phyloP scores from a whole-genome alignment of 129 eudicot genomes.

The Chrysanthemum makinoi region DNA sequence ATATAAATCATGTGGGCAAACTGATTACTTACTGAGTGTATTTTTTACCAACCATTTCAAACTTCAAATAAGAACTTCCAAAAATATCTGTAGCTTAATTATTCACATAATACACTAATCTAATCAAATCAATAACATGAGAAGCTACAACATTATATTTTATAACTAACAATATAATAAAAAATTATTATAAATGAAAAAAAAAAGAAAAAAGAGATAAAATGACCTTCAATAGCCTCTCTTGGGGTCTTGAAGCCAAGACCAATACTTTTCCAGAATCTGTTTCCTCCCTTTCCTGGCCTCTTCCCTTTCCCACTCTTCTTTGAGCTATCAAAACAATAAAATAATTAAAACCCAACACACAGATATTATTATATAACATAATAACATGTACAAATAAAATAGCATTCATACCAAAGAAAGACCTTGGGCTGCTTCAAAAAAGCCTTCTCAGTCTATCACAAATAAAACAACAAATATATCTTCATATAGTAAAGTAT shows the following conservation, averaged over 20 bases:
- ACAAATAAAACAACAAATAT: too few species aligned
- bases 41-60: too few species aligned
- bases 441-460: slow-evolving; percentile 48
- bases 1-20: too few species aligned
- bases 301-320: slow-evolving; percentile 46
- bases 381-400: neutral
- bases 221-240: slow-evolving; percentile 41
- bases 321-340: slow-evolving; percentile 29
- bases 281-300: slow-evolving; percentile 46
- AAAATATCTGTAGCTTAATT: too few species aligned
- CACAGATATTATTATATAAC: neutral
- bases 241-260: slow-evolving; percentile 42
- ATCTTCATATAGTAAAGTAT: too few species aligned
- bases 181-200: too few species aligned
- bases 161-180: too few species aligned
- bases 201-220: neutral
- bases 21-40: too few species aligned
- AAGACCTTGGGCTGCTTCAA: slow-evolving; percentile 51
- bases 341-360: neutral
- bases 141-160: too few species aligned
- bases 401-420: slow-evolving; percentile 20
- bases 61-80: too few species aligned
- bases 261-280: slow-evolving; percentile 41
- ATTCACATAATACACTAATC: too few species aligned
- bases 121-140: too few species aligned